Evolutionary conservation across 345 rosid species (phyloP).

Genomic region (Eucalyptus regnans): DNA sequence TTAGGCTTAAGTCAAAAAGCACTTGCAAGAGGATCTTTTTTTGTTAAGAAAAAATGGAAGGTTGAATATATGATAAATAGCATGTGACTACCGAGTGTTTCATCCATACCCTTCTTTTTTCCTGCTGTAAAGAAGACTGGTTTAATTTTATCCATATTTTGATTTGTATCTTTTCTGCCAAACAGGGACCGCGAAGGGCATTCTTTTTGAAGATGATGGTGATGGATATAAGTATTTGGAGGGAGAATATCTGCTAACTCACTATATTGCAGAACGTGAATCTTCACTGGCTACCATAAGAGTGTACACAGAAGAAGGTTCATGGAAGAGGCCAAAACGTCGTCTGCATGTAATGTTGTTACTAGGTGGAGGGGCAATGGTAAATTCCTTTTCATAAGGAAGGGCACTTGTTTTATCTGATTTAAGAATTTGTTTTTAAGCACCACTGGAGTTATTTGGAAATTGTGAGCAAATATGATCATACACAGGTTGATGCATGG

Average conservation of each 20-base stretch:
- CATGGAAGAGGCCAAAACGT: conserved; percentile 75
- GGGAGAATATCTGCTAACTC: conserved; percentile 51
- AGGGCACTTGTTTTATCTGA: background rate
- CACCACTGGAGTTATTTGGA: background rate
- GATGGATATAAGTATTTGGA: conserved; percentile 72
- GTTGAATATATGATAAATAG: background rate
- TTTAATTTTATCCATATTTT: background rate
- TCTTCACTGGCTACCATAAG: conserved; percentile 50
- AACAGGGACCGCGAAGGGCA: conserved; percentile 64
- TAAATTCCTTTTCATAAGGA: conserved; percentile 4
- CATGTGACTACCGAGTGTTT: background rate
- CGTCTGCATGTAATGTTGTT: conserved; percentile 52
- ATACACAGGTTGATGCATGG: conserved; percentile 59
- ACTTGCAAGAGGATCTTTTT: background rate
- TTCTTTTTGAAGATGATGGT: conserved; percentile 78
- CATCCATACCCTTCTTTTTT: background rate
- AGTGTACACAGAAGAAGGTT: conserved; percentile 57
- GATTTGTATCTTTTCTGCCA: background rate
- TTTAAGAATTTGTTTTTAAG: background rate
- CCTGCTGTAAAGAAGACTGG: background rate
- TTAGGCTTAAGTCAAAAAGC: background rate
- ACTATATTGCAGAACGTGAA: conserved; percentile 50
- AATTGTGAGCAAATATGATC: background rate
- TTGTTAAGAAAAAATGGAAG: background rate
- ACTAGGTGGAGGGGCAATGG: conserved; percentile 80